Evolutionary conservation across 495 filamentous ascomycete species (phyloP), one percentile per base, ranked within the genome.

Genomic region (Lepraria neglecta): DNA sequence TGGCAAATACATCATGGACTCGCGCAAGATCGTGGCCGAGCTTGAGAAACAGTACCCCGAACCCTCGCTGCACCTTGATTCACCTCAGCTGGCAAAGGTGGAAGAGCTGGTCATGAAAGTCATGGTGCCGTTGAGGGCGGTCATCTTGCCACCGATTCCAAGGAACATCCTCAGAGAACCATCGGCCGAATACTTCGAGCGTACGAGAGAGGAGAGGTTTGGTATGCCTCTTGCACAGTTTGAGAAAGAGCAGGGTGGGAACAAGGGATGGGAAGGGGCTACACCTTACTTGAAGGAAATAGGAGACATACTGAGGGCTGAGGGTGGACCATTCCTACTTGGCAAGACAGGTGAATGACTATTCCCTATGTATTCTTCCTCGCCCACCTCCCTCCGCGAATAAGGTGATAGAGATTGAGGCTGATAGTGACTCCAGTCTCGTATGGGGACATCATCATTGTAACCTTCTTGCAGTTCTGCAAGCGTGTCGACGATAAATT

Each of bases 1-100:
- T 3, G 77, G 80, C 51, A 76, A 71, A 17, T 82, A 78, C 62
- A 45, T 83, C 6, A 87, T 82, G 80, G 84, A 87, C 60, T 79
- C 76, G 19, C 67, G 64, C 53, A 65, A 65, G n/a, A 87, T 88
- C 62, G 78, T 76, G 14, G 38, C 64, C 2, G 71, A 67, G 21
- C 72, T 88, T 44, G 82, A 87, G 61, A 69, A 72, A 51, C 65
- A 66, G 5, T 72, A 86, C 62, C 83, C 84, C 0, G 65, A 73
- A 5, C 84, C 84, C 0, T 70, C 77, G 0, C 59, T 86, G 6
- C 76, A 75, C 59, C 67, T 86, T 6, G 76, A 83, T 70, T 75
- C 76, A 10, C 76, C 75, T 0, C 58, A 74, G 6, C 65, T 78
- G 0, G 10, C 67, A 5, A 68, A 69, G 51, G 59, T 82, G 2